phyloP scores from a whole-genome alignment of 352 stramenopile species.

The Phytophthora fragariae region DNA sequence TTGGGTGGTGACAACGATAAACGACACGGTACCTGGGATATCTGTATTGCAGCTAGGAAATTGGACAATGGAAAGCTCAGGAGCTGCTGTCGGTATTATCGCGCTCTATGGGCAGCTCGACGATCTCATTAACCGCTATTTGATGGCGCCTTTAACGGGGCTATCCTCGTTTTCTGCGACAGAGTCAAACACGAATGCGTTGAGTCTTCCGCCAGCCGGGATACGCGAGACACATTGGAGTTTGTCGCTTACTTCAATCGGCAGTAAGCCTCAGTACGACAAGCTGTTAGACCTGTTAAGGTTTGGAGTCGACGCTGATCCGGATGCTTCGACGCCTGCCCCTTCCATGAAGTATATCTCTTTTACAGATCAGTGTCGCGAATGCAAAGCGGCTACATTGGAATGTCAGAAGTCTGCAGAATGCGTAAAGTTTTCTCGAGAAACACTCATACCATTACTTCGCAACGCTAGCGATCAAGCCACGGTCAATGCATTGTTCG shows the following conservation, averaged over 20 bases:
- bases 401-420: neutral
- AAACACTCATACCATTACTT: neutral
- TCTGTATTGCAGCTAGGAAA: neutral
- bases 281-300: neutral
- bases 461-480: neutral
- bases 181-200: neutral
- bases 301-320: neutral
- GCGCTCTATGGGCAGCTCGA: neutral
- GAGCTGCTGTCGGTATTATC: neutral
- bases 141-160: neutral
- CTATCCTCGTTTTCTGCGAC: neutral
- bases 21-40: neutral
- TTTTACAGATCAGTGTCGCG: neutral
- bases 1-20: neutral
- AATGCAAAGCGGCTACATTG: constrained; percentile 2
- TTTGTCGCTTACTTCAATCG: neutral
- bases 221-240: neutral
- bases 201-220: neutral
- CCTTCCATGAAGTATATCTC: neutral
- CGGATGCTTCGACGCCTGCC: neutral
- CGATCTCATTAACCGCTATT: neutral
- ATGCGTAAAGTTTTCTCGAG: neutral
- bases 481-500: neutral
- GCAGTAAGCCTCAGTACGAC: neutral
- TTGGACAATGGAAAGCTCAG: neutral